A percentile compares a stretch with the other conserved stretches of the same genome.
These are phyloP conservation scores for Herpetomonas tarakana DNA, from an alignment of 208 protist species.

Conservation along the genomic window DNA sequence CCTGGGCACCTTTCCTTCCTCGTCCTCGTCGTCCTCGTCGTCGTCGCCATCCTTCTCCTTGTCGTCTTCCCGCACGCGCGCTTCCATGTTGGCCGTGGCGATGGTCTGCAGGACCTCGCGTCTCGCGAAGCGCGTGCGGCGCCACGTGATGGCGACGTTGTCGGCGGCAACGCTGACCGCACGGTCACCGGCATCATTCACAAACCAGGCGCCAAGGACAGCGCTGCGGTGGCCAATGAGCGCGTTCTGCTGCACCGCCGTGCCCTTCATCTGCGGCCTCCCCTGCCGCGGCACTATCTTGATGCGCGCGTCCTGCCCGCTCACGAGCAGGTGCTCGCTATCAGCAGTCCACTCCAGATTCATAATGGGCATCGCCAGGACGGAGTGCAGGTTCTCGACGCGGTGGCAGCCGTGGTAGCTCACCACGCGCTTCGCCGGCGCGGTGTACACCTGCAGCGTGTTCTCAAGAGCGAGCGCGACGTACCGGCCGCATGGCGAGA, in stretches of 20 bases:
- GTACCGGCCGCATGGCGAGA: conserved; percentile 87
- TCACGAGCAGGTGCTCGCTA: conserved; percentile 81
- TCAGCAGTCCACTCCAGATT: conserved; percentile 82
- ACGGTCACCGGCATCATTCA: conserved; percentile 29
- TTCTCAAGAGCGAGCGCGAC: conserved; percentile 83
- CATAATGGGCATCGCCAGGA: conserved; percentile 75
- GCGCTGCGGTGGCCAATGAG: conserved; percentile 84
- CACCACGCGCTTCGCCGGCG: conserved; percentile 79
- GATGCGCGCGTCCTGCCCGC: conserved; percentile 85
- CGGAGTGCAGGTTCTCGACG: conserved; percentile 80
- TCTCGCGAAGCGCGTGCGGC: conserved; percentile 56
- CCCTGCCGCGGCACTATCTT: conserved; percentile 83
- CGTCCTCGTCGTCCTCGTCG: conserved; percentile 31
- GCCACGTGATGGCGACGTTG: conserved; percentile 83
- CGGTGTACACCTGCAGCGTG: conserved; percentile 86
- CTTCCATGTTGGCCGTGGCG: conserved; percentile 61
- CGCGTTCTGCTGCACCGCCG: conserved; percentile 71
- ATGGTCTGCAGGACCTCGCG: conserved; percentile 82
- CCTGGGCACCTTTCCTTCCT: conserved; percentile 37
- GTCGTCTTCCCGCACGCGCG: conserved; percentile 30
- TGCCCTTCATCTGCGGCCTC: conserved; percentile 68
- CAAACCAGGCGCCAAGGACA: conserved; percentile 89
- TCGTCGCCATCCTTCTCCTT: conserved; percentile 25
- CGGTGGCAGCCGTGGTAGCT: conserved; percentile 86
- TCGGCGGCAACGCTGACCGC: conserved; percentile 82